Conservation (phyloP, 2,329 filamentous ascomycete species). For the Penicillium sclerotiorum region DNA sequence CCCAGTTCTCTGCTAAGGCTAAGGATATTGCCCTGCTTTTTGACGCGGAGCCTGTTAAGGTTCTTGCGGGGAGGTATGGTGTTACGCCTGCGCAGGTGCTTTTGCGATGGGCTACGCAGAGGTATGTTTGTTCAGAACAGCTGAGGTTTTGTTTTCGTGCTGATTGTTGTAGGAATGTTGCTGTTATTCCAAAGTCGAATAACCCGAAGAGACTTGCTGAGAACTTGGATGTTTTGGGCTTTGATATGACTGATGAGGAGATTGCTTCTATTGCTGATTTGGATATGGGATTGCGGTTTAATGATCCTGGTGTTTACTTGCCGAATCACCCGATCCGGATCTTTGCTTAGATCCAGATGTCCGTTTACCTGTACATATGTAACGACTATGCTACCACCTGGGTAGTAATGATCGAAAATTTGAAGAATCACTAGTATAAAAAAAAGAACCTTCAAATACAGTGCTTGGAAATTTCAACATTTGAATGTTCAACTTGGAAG, state of each 20-base stretch:
- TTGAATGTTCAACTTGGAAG: no score
- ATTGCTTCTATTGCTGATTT: slow-evolving; percentile 7
- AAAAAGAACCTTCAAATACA: no score
- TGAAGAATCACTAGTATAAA: no score
- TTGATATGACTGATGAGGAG: slow-evolving; percentile 8
- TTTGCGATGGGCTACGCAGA: slow-evolving; percentile 14
- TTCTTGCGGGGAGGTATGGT: slow-evolving; percentile 5
- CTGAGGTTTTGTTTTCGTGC: background rate
- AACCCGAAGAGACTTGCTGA: slow-evolving; percentile 8
- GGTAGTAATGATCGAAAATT: no score
- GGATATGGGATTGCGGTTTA: slow-evolving; percentile 10
- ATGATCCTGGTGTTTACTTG: slow-evolving; percentile 11
- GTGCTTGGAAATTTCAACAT: no score
- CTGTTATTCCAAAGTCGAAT: slow-evolving; percentile 16
- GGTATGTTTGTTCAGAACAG: slow-evolving; percentile 5
- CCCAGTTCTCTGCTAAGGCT: slow-evolving; percentile 9
- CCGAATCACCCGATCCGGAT: slow-evolving; percentile 11
- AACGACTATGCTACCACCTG: no score
- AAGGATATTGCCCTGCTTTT: slow-evolving; percentile 10
- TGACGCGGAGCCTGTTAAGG: slow-evolving; percentile 8
- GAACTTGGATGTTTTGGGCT: slow-evolving; percentile 14
- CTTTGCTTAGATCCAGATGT: slow-evolving; percentile 13
- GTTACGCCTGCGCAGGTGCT: slow-evolving; percentile 11
- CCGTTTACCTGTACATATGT: no score
- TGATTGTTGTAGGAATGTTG: background rate